These are phyloP conservation scores for Teunomyces gatunensis DNA, from an alignment of 805 yeast genomes.

Conservation along the genomic window DNA sequence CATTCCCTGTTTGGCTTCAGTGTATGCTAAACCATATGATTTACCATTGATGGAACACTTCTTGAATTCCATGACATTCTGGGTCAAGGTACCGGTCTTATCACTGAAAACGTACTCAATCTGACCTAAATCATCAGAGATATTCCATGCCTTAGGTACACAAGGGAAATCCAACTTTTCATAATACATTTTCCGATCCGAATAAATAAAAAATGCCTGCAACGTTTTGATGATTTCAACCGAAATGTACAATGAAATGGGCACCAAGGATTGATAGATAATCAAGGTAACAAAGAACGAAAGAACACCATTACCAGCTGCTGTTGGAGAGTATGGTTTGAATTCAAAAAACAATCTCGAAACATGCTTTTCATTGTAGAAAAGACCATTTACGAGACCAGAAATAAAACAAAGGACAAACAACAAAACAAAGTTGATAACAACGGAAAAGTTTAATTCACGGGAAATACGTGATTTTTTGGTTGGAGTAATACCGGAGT, in stretches of 20 bases:
- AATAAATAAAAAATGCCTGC: conserved; percentile 76
- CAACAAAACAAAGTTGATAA: conserved; percentile 61
- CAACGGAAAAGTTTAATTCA: conserved; percentile 68
- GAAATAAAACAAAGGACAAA: conserved; percentile 68
- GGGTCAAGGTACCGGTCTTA: conserved; percentile 82
- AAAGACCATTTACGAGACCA: conserved; percentile 69
- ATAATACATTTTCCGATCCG: conserved; percentile 72
- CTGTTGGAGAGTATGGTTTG: conserved; percentile 64
- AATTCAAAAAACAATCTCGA: conserved; percentile 68
- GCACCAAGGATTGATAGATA: conserved; percentile 75
- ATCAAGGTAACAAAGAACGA: conserved; percentile 75
- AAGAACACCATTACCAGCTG: conserved; percentile 67
- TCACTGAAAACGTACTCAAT: conserved; percentile 83
- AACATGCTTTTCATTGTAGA: conserved; percentile 43
- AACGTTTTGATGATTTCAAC: conserved; percentile 80
- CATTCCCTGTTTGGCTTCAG: conserved; percentile 79
- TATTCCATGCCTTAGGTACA: conserved; percentile 81
- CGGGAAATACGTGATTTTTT: conserved; percentile 71
- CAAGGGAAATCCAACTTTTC: conserved; percentile 73
- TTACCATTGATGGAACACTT: conserved; percentile 74
- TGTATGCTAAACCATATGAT: conserved; percentile 75
- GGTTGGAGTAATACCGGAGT: conserved; percentile 77
- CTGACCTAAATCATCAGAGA: conserved; percentile 83
- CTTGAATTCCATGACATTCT: conserved; percentile 82
- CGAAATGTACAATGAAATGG: conserved; percentile 78